Evolutionary conservation across 106 monocot genomes (phyloP), one percentile per base, ranked within the genome.

Genomic region (Dendrobium officinale): DNA sequence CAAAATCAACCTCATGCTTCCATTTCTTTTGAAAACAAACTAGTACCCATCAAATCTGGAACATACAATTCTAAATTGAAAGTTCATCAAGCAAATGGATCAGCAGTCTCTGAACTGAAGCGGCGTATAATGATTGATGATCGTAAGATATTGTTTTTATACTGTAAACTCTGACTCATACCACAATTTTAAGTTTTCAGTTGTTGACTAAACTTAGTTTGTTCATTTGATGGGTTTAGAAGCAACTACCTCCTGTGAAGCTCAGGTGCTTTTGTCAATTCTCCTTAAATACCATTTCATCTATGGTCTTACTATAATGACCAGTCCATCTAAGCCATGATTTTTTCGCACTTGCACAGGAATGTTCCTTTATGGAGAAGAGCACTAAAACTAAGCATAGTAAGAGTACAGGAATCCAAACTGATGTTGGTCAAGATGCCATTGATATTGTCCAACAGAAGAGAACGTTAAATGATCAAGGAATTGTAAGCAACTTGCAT

Each of bases 401-500:
- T 11, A 91, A 83, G 78, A 76, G 82, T 24, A 70, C 77, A 48
- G 93, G 91, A 75, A 54, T 91, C 15, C 93, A 93, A 85, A 91
- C 90, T 75, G 91, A 90, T 51, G n/a, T 78, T 42, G 55, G 27
- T 85, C 77, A 78, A 41, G 78, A 91, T 75, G 45, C 24, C 48
- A 37, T 54, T 51, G 3, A 13, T 51, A 51, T 13, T 51, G 40
- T 48, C 5, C 24, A 9, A 41, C 33, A 73, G 13, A 83, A 87
- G 49, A 41, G 74, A 74, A 74, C 2, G 5, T 20, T 40, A 7
- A 37, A 40, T 31, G 75, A 59, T 42, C 70, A 85, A 73, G 54
- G 72, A 78, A 72, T 88, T 70, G 89, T 85, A 79, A 88, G 77
- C 49, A 89, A 89, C 37, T 85, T 96, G 77, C 82, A 72, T 72